These are phyloP conservation scores for Insectozyma bohioensis DNA, from an alignment of 1,139 yeast genomes.

Conservation along the genomic window DNA sequence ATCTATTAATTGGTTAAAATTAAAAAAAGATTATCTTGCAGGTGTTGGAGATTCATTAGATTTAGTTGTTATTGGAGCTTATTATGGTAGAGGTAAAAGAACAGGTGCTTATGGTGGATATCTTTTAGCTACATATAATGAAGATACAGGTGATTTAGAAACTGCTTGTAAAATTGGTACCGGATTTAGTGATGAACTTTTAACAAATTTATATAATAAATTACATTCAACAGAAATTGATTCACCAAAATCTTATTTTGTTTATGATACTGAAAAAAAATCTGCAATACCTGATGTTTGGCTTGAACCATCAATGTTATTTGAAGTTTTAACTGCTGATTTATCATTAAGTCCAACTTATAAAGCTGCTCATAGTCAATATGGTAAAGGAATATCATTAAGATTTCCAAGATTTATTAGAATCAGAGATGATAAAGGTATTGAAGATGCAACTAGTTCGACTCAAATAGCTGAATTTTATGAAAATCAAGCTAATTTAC, in stretches of 20 bases:
- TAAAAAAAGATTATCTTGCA: constrained; percentile 89
- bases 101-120: constrained; percentile 96
- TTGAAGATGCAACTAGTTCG: constrained; percentile 88
- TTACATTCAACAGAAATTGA: constrained; percentile 69
- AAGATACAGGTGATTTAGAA: constrained; percentile 88
- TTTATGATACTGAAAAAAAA: constrained; percentile 62
- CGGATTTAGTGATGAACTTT: constrained; percentile 87
- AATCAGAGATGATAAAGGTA: constrained; percentile 81
- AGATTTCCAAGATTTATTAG: constrained; percentile 90
- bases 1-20: constrained; percentile 91
- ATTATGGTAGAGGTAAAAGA: constrained; percentile 90
- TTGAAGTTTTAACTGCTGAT: constrained; percentile 95
- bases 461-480: constrained; percentile 91
- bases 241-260: constrained; percentile 67
- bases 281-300: constrained; percentile 87
- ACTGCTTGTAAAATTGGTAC: constrained; percentile 97
- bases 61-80: constrained; percentile 91
- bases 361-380: constrained; percentile 77
- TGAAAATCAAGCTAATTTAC: constrained; percentile 61
- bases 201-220: constrained; percentile 56
- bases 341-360: constrained; percentile 88
- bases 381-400: constrained; percentile 86
- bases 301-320: constrained; percentile 86
- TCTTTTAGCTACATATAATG: constrained; percentile 83
- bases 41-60: constrained; percentile 97